Evolutionary conservation across 371 early-diverging fungal genomes (phyloP).

Genomic region (Mortierella sp.): DNA sequence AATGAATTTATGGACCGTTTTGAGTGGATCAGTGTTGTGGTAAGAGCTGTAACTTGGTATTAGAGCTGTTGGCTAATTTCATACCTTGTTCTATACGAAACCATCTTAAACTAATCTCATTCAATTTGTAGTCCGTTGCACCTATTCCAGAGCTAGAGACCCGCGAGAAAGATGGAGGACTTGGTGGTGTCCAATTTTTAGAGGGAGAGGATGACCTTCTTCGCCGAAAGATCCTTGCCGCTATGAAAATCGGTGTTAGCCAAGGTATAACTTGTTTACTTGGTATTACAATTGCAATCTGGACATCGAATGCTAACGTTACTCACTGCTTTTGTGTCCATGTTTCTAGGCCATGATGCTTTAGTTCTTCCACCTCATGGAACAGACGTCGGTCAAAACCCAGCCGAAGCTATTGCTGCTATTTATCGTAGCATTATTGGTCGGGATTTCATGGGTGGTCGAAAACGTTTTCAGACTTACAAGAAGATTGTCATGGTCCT

Average conservation of each 20-base stretch:
- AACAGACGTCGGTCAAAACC: slow-evolving; percentile 45
- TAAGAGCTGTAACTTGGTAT: slow-evolving; percentile 15
- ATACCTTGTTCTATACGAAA: background rate
- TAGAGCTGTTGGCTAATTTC: background rate
- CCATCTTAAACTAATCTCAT: background rate
- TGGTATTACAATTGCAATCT: background rate
- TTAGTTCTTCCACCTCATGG: slow-evolving; percentile 54
- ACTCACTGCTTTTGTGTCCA: background rate
- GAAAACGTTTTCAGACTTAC: slow-evolving; percentile 54
- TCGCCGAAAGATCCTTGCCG: slow-evolving; percentile 46
- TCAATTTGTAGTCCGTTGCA: slow-evolving; percentile 36
- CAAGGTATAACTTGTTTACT: slow-evolving; percentile 28
- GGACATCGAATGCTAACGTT: background rate
- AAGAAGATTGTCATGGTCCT: slow-evolving; percentile 57
- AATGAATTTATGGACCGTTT: slow-evolving; percentile 57
- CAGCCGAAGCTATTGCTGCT: slow-evolving; percentile 47
- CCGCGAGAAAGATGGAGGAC: slow-evolving; percentile 49
- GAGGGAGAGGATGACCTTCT: slow-evolving; percentile 52
- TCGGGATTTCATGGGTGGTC: slow-evolving; percentile 53
- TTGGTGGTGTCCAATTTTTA: slow-evolving; percentile 54
- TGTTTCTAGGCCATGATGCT: slow-evolving; percentile 42
- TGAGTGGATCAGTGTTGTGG: slow-evolving; percentile 57
- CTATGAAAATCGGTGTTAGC: slow-evolving; percentile 55
- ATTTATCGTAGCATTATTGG: slow-evolving; percentile 53
- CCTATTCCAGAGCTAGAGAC: slow-evolving; percentile 47